Evolutionary conservation across 176 grass and related monocot species (phyloP), one percentile per base, ranked within the genome.

Genomic region (Raddia distichophylla): DNA sequence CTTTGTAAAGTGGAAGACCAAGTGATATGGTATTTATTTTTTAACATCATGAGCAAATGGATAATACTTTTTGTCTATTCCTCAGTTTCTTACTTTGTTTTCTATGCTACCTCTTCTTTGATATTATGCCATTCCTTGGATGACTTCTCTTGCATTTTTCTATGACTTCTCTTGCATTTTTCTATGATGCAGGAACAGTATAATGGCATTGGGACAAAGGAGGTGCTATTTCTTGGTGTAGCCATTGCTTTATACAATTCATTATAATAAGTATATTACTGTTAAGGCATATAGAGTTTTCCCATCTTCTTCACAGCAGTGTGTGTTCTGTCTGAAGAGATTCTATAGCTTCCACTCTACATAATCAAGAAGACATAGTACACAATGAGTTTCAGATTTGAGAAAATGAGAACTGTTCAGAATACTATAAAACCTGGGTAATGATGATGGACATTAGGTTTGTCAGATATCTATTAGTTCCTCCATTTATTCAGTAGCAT

Each of bases 101-200:
- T 71, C 69, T 52, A 33, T 56, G 16, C 20, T 56, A 35, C 59
- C 20, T n/a, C 2, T 46, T 42, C 60, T 22, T 80, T 11, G 37
- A 16, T 57, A 44, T 73, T 74, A 55, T 48, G 18, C 60, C 11
- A 18, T 81, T 77, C 18, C 66, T 81, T 87, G 58, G 7, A 49
- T 80, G 51, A 48, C 55, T 40, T 71, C 11, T 58, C 49, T 33
- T 59, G 35, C 67, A 44, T 82, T 73, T 58, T 45, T 80, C n/a
- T 83, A 66, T 77, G 47, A 73, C 55, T 40, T 71, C 11, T 58
- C 49, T 33, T 59, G 35, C 67, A 44, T 82, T 73, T 58, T 45
- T 80, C n/a, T 83, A 66, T 77, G 47, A 73, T 84, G 72, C 90
- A 97, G 95, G 88, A 69, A 71, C 67, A 89, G 37, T 89, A 94